Conservation (phyloP, 495 filamentous ascomycete species). For the Aspergillus wentii region DNA sequence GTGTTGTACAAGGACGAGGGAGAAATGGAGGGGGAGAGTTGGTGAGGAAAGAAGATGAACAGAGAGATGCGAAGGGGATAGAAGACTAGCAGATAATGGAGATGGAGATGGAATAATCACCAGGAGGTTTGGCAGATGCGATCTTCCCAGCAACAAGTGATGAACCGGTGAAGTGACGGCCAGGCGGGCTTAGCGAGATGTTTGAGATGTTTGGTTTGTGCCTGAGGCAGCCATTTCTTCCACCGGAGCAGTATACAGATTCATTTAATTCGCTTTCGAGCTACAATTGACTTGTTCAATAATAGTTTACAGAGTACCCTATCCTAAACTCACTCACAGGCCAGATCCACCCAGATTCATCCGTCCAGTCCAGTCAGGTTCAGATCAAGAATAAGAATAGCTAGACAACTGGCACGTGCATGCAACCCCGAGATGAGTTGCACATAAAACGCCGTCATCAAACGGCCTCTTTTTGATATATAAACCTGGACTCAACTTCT, state of each 20-base stretch:
- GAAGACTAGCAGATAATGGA: conserved; percentile 5
- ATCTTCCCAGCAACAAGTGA: conserved; percentile 24
- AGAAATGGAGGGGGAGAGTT: conserved; percentile 13
- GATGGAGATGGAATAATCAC: conserved; percentile 8
- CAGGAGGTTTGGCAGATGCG: conserved; percentile 18
- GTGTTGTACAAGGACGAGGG: conserved; percentile 11
- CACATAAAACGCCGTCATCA: too few relatives aligned
- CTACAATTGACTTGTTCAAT: too few relatives aligned
- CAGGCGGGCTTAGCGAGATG: conserved; percentile 23
- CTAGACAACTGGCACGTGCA: too few relatives aligned
- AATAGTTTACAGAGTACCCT: too few relatives aligned
- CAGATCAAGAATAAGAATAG: too few relatives aligned
- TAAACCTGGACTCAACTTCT: too few relatives aligned
- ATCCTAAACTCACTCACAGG: too few relatives aligned
- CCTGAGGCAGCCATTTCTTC: conserved; percentile 11
- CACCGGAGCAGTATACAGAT: background rate
- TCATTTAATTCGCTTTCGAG: too few relatives aligned
- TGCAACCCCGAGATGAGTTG: too few relatives aligned
- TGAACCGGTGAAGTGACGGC: conserved; percentile 25
- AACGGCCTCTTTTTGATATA: too few relatives aligned
- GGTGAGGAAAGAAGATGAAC: conserved; percentile 9
- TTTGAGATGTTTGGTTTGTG: conserved; percentile 17
- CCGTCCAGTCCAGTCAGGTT: too few relatives aligned
- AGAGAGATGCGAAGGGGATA: conserved; percentile 2
- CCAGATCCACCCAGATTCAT: too few relatives aligned